These are phyloP conservation scores for Cyclospora cayetanensis DNA, from an alignment of 169 alveolate species.

Conservation along the genomic window DNA sequence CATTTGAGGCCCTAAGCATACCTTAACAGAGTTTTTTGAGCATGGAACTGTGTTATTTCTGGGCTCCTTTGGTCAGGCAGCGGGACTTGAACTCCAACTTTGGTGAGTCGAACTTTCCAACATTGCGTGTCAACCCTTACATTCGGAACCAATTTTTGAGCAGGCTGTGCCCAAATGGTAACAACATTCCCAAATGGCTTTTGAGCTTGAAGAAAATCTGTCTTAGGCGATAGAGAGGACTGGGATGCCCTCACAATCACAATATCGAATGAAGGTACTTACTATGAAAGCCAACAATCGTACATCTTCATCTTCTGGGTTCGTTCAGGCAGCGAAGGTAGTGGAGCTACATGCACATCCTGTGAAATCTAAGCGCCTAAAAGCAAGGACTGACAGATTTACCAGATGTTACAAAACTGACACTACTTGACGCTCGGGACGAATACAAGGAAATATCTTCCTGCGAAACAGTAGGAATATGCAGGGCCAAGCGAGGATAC, in stretches of 20 bases:
- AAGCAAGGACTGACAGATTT: constrained; percentile 12
- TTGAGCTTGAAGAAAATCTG: not conserved
- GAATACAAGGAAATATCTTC: constrained; percentile 68
- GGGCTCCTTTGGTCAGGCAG: constrained; percentile 73
- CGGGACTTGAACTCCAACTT: constrained; percentile 71
- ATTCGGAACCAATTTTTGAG: not conserved
- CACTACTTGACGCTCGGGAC: constrained; percentile 66
- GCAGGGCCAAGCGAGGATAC: constrained; percentile 73
- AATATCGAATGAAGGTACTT: constrained; percentile 70
- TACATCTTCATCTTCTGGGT: not conserved
- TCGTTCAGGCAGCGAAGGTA: constrained; percentile 69
- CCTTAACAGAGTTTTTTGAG: constrained; percentile 63
- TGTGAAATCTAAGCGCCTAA: not conserved
- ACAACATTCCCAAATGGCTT: not conserved
- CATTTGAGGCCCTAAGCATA: not conserved
- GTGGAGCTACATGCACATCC: not conserved
- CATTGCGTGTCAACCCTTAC: not conserved
- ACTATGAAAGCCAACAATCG: not conserved
- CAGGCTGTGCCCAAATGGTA: constrained; percentile 74
- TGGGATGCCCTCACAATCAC: constrained; percentile 73
- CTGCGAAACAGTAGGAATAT: constrained; percentile 72
- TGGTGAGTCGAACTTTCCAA: constrained; percentile 17
- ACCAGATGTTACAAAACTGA: constrained; percentile 68
- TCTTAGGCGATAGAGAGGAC: constrained; percentile 72
- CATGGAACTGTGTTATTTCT: constrained; percentile 71